Base-by-base conservation (phyloP, 1,139 yeast genomes). In the Saccharomyces hybrid region DNA sequence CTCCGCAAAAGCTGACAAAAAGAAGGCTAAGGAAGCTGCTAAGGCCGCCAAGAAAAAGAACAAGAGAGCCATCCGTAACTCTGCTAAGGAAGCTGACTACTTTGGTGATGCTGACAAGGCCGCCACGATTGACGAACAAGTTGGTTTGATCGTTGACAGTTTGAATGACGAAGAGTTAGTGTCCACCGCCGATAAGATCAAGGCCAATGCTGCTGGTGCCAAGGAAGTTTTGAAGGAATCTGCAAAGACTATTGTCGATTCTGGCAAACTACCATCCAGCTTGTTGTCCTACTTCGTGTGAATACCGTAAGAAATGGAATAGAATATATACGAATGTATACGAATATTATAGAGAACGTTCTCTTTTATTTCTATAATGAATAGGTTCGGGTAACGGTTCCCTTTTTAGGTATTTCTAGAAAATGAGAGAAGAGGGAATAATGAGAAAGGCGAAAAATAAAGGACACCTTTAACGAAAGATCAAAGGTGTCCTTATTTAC, bases 11-110 rank as follows among this genome's bases (percentile, higher is more conserved):
- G 86, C 80, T 61, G 77, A 75, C 62, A 75, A 84, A 67, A 91
- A 91, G 81, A 93, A 93, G 79, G 84, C 91, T 61, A 95, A 91
- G 79, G 98, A 93, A 78, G 96, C 97, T 67, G 97, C 97, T 56
- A 91, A 90, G 80, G 84, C 83, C 63, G 97, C 98, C 50, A 89
- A 88, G 81, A 93, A 88, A 95, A 93, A 91, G 88, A 89, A 87
- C 79, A 93, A 88, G 90, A 88, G 97, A 81, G 76, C 88, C 55
- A 75, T 93, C 63, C 89, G 98, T 81, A 75, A 76, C 65, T 78
- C 91, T 56, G 88, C 83, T 64, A 90, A 91, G 79, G 97, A 88
- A 47, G 82, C 78, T 65, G 88, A 80, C 60, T 90, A 88, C 81
- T 89, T 90, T 66, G 93, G 95, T 61, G 89, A 84, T 61, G 84